Conservation (phyloP, 2,329 filamentous ascomycete genomes). For the Curvularia lunata region DNA sequence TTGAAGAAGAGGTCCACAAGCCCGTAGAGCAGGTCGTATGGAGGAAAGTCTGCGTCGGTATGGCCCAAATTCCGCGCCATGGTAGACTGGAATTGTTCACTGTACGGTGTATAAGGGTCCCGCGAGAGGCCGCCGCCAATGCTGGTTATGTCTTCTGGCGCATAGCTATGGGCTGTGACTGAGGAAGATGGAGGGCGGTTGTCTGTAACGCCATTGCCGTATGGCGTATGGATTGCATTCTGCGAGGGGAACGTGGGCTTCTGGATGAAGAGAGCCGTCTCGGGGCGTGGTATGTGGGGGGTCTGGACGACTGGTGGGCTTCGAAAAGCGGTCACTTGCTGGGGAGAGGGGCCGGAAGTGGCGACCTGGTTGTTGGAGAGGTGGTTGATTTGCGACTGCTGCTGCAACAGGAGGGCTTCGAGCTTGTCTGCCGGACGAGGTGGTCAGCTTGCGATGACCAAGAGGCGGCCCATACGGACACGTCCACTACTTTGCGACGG, state of each 20-base stretch:
- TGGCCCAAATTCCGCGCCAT: slow-evolving; percentile 38
- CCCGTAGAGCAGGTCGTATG: slow-evolving; percentile 65
- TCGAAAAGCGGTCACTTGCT: slow-evolving; percentile 43
- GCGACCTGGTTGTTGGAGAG: slow-evolving; percentile 43
- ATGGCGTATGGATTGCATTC: slow-evolving; percentile 41
- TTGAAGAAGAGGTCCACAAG: slow-evolving; percentile 69
- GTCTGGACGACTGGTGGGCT: slow-evolving; percentile 48
- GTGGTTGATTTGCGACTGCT: slow-evolving; percentile 56
- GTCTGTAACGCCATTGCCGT: slow-evolving; percentile 49
- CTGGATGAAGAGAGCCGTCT: slow-evolving; percentile 56
- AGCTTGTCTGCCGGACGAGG: slow-evolving; percentile 51
- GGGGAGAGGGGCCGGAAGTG: slow-evolving; percentile 36
- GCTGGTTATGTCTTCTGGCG: slow-evolving; percentile 33
- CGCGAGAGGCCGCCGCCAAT: slow-evolving; percentile 35
- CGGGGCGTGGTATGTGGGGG: slow-evolving; percentile 53
- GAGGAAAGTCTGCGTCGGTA: slow-evolving; percentile 59
- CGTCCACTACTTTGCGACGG: slow-evolving; percentile 15
- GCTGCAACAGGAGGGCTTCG: slow-evolving; percentile 52
- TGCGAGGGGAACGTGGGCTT: slow-evolving; percentile 49
- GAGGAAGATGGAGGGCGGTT: slow-evolving; percentile 31
- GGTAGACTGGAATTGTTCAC: slow-evolving; percentile 40
- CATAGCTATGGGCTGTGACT: slow-evolving; percentile 39
- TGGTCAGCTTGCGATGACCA: slow-evolving; percentile 8
- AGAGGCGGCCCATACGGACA: slow-evolving; percentile 1
- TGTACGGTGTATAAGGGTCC: slow-evolving; percentile 40